Evolutionary conservation across 495 filamentous ascomycete genomes (phyloP).

Genomic region (Talaromyces adpressus): DNA sequence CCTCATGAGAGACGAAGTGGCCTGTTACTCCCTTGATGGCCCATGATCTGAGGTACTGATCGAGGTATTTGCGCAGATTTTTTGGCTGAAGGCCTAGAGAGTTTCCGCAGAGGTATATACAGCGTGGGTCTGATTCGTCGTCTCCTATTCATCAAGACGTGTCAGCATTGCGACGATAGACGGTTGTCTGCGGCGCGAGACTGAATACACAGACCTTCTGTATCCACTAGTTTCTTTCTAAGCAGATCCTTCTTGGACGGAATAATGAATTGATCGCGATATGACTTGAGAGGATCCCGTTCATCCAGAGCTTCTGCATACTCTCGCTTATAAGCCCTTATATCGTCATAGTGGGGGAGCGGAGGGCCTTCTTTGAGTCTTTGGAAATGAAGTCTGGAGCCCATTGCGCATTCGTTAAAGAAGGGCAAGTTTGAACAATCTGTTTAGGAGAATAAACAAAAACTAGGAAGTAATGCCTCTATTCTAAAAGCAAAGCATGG

Average conservation of each 20-base stretch:
- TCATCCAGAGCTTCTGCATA: slow-evolving; percentile 62
- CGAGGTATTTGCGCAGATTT: slow-evolving; percentile 60
- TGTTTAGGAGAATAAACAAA: neutral
- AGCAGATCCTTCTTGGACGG: slow-evolving; percentile 73
- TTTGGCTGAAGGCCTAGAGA: slow-evolving; percentile 87
- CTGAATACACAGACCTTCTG: slow-evolving; percentile 23
- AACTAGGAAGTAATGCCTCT: neutral
- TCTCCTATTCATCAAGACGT: slow-evolving; percentile 19
- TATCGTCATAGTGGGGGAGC: slow-evolving; percentile 27
- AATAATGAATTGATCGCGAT: slow-evolving; percentile 75
- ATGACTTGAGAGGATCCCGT: slow-evolving; percentile 57
- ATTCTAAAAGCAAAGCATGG: neutral
- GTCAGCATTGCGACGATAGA: slow-evolving; percentile 11
- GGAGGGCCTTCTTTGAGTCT: slow-evolving; percentile 2
- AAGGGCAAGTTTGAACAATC: neutral
- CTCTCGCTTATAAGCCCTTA: slow-evolving; percentile 33
- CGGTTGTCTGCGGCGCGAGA: slow-evolving; percentile 8
- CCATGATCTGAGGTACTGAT: slow-evolving; percentile 79
- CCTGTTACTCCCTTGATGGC: slow-evolving; percentile 88
- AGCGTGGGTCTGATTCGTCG: slow-evolving; percentile 34
- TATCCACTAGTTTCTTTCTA: slow-evolving; percentile 48
- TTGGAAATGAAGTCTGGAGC: slow-evolving; percentile 2
- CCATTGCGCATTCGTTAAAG: neutral
- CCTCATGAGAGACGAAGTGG: slow-evolving; percentile 79
- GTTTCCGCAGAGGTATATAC: slow-evolving; percentile 94